These are phyloP conservation scores for Polyporus arcularius DNA, from an alignment of 768 basidiomycete genomes.

Conservation along the genomic window DNA sequence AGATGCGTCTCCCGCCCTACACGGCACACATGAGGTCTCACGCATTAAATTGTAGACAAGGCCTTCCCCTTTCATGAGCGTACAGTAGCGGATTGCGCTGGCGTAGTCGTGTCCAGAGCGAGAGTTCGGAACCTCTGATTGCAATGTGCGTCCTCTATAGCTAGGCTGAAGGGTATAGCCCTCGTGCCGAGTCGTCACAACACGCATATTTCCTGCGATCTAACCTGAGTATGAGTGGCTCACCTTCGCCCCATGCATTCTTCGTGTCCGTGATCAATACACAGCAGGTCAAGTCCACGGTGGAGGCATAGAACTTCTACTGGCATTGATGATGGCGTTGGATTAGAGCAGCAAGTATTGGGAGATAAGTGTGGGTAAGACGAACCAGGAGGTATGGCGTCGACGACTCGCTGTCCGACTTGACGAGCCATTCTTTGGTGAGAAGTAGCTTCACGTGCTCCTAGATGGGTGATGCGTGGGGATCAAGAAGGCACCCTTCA, in stretches of 20 bases:
- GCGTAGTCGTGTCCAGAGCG: too few species aligned
- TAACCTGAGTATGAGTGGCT: not conserved
- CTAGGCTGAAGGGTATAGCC: too few species aligned
- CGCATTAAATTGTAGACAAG: too few species aligned
- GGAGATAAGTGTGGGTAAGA: constrained; percentile 20
- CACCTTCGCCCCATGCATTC: constrained; percentile 76
- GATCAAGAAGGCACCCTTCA: not conserved
- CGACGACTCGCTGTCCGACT: constrained; percentile 57
- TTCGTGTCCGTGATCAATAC: constrained; percentile 76
- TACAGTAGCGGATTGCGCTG: too few species aligned
- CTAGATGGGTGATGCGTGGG: constrained; percentile 34
- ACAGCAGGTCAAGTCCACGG: constrained; percentile 57
- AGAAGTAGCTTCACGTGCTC: constrained; percentile 57
- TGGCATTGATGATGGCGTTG: not conserved
- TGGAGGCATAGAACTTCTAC: constrained; percentile 68
- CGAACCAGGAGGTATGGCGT: constrained; percentile 74
- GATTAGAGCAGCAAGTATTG: not conserved
- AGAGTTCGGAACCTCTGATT: too few species aligned
- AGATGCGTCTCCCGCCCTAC: too few species aligned
- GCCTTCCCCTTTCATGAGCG: too few species aligned
- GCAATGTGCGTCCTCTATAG: too few species aligned
- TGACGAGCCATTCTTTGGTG: constrained; percentile 74
- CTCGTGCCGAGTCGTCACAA: too few species aligned
- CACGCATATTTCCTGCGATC: not conserved
- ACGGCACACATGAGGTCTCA: too few species aligned